Base-by-base conservation (phyloP, 257 asterid species). In the Anisodus acutangulus region DNA sequence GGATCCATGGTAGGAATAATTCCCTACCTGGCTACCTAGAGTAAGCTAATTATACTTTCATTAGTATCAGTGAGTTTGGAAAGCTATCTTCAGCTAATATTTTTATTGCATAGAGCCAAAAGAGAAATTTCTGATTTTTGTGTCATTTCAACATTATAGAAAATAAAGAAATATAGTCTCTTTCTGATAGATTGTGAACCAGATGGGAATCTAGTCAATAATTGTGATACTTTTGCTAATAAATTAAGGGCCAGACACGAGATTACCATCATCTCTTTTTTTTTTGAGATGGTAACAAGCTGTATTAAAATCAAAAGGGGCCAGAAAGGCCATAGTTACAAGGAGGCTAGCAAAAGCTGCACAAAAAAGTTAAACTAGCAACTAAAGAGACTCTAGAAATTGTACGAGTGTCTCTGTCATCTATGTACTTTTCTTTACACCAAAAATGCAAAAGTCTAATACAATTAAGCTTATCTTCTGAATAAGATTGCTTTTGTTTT, bases 71-170 rank as follows among this genome's bases (percentile, higher is more conserved):
- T 26, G 47, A 76, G 81, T 51, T 26, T 2, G 16, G 81, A 53
- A 76, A 76, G 13, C 26, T 26, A 7, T 76, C 47, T 13, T 15
- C 59, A 26, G 81, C 47, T 12, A 76, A 76, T 26, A 76, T 76
- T 7, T 13, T 13, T 53, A 76, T 51, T 76, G 62, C 81, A 51
- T 51, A 51, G 9, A 49, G 60, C 62, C 60, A 49, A 74, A 15
- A 76, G 43, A 76, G 81, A 76, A 76, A 76, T 6, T 76, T 51
- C 26, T 53, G 47, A 76, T 76, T 63, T 51, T 54, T 76, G 79
- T n/a, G 47, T 51, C 13, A 76, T 49, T 12, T 51, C 63, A 76
- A 51, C 81, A 39, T 76, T 76, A 12, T 76, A 22, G 41, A 26
- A 26, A 76, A 12, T 76, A 51, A 76, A 76, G 81, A 51, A 51